Evolutionary conservation across 2,329 filamentous ascomycete genomes (phyloP).

Genomic region (Leptographium wingfieldii): DNA sequence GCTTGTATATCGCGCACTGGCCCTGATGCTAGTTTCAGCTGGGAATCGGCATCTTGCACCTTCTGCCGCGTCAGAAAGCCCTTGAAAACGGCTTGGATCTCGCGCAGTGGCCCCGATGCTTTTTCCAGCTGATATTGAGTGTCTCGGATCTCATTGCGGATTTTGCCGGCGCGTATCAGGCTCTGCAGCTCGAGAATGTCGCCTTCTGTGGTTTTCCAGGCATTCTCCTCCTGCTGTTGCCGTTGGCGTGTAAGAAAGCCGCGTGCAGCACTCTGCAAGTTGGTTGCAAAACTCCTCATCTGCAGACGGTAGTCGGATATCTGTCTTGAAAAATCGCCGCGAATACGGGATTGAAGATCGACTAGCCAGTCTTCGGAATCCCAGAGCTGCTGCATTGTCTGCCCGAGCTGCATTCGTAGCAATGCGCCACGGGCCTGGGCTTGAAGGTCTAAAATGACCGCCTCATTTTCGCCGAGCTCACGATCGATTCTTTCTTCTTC

Average conservation of each 20-base stretch:
- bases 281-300: conserved; percentile 70
- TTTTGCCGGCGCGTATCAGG: conserved; percentile 58
- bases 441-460: conserved; percentile 65
- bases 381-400: conserved; percentile 83
- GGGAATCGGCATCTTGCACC: conserved; percentile 40
- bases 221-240: conserved; percentile 48
- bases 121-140: conserved; percentile 46
- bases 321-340: conserved; percentile 78
- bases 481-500: conserved; percentile 81
- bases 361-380: conserved; percentile 65
- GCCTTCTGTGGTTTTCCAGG: conserved; percentile 57
- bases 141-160: conserved; percentile 43
- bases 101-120: conserved; percentile 49
- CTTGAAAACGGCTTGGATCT: conserved; percentile 53
- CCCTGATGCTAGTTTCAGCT: conserved; percentile 49
- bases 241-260: conserved; percentile 60
- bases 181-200: conserved; percentile 73
- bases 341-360: conserved; percentile 74
- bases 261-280: conserved; percentile 66
- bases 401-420: conserved; percentile 61
- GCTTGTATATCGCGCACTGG: conserved; percentile 55
- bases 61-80: neutral
- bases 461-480: conserved; percentile 67
- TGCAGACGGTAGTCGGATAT: conserved; percentile 68
- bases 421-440: conserved; percentile 75